Evolutionary conservation across 2,329 filamentous ascomycete genomes (phyloP).

Genomic region (Neonectria ditissima): DNA sequence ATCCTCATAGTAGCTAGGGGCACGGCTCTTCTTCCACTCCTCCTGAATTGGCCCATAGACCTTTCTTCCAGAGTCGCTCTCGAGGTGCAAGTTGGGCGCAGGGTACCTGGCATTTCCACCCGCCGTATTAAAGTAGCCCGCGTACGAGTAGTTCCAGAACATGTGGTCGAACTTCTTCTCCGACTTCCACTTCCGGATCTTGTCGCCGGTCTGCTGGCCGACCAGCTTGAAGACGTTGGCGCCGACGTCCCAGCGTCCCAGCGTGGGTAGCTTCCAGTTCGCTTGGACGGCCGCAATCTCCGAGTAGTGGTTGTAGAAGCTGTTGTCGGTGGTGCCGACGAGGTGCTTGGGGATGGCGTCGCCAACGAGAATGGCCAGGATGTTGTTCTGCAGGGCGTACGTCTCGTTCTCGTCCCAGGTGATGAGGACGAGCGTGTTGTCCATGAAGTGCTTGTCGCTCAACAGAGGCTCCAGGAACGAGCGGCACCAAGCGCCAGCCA

Average conservation of each 20-base stretch:
- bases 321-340: slow-evolving; percentile 74
- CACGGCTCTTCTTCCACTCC: slow-evolving; percentile 52
- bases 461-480: slow-evolving; percentile 78
- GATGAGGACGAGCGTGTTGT: slow-evolving; percentile 79
- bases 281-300: slow-evolving; percentile 73
- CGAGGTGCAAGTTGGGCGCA: slow-evolving; percentile 54
- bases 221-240: slow-evolving; percentile 76
- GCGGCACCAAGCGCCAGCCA: slow-evolving; percentile 75
- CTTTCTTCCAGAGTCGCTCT: slow-evolving; percentile 48
- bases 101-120: slow-evolving; percentile 52
- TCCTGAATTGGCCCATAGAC: slow-evolving; percentile 55
- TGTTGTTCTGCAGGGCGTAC: slow-evolving; percentile 74
- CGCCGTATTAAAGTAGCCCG: slow-evolving; percentile 58
- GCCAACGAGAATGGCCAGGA: slow-evolving; percentile 79
- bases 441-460: slow-evolving; percentile 76
- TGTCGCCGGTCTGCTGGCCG: slow-evolving; percentile 70
- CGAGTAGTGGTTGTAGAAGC: slow-evolving; percentile 81
- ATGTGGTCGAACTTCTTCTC: slow-evolving; percentile 52
- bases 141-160: slow-evolving; percentile 67
- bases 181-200: slow-evolving; percentile 53
- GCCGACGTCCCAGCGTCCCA: slow-evolving; percentile 78
- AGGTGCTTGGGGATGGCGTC: slow-evolving; percentile 76
- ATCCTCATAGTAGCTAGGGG: slow-evolving; percentile 57
- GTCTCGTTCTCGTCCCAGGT: slow-evolving; percentile 85
- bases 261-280: slow-evolving; percentile 77